Evolutionary conservation across 768 basidiomycete species (phyloP).

Genomic region (Suillus occidentalis): DNA sequence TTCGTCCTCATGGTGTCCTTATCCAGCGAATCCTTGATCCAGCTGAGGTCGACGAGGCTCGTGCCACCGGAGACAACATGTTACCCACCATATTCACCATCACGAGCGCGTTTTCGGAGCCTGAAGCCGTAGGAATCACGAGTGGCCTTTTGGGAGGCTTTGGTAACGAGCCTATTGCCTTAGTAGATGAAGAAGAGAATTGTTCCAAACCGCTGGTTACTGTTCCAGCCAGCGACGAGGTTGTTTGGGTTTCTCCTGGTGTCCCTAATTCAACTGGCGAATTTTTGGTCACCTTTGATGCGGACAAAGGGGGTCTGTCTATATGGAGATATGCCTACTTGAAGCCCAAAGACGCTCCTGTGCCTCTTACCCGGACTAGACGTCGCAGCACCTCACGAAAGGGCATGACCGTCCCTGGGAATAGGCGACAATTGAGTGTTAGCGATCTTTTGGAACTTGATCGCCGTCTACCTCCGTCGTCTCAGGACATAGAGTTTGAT

Average conservation of each 20-base stretch:
- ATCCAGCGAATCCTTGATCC: slow-evolving; percentile 73
- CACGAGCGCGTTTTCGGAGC: slow-evolving; percentile 74
- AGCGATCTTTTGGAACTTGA: slow-evolving; percentile 34
- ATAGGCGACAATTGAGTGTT: slow-evolving; percentile 40
- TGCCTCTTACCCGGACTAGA: slow-evolving; percentile 34
- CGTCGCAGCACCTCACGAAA: slow-evolving; percentile 34
- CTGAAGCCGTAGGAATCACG: slow-evolving; percentile 68
- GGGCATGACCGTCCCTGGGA: slow-evolving; percentile 35
- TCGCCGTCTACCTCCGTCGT: slow-evolving; percentile 39
- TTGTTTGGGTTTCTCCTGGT: slow-evolving; percentile 57
- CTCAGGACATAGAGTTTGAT: slow-evolving; percentile 36
- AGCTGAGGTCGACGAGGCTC: slow-evolving; percentile 64
- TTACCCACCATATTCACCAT: slow-evolving; percentile 83
- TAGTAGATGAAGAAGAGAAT: slow-evolving; percentile 58
- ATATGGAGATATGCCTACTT: slow-evolving; percentile 76
- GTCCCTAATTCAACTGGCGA: slow-evolving; percentile 43
- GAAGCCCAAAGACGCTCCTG: slow-evolving; percentile 55
- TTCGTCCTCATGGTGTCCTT: slow-evolving; percentile 76
- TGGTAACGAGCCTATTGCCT: slow-evolving; percentile 31
- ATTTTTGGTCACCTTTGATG: slow-evolving; percentile 59
- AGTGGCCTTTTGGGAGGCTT: slow-evolving; percentile 53
- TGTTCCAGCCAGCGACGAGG: slow-evolving; percentile 62
- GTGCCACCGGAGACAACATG: slow-evolving; percentile 60
- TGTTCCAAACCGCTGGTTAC: slow-evolving; percentile 50
- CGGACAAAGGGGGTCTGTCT: slow-evolving; percentile 51